Conservation (phyloP, 306 rosid species). For the Oxytropis ochrocephala region DNA sequence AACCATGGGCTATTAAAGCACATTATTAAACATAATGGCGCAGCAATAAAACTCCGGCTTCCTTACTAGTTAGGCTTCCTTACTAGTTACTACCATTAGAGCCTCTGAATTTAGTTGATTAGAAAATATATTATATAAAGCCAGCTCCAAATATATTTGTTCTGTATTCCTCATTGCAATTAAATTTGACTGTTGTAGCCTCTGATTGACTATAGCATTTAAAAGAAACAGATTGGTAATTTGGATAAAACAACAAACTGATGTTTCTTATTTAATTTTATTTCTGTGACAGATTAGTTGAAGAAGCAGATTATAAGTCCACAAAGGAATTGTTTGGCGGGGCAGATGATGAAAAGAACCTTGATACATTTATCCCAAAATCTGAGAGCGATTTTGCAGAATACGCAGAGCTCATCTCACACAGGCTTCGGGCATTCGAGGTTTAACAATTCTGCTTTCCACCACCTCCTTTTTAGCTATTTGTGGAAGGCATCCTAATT, state of each 20-base stretch:
- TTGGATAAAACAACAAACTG: neutral
- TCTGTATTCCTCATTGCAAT: neutral
- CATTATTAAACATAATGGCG: neutral
- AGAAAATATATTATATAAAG: neutral
- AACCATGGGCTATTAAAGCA: neutral
- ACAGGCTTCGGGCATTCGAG: constrained; percentile 63
- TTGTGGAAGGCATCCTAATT: constrained; percentile 10
- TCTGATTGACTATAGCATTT: neutral
- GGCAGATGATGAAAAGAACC: constrained; percentile 55
- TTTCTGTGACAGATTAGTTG: constrained; percentile 55
- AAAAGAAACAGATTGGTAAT: neutral
- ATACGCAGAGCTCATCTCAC: constrained; percentile 79
- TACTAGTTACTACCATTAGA: neutral
- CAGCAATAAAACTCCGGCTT: neutral
- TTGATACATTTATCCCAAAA: constrained; percentile 85
- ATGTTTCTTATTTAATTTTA: neutral
- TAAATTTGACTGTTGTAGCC: neutral
- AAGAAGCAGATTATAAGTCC: constrained; percentile 82
- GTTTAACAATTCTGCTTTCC: constrained; percentile 16
- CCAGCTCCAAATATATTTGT: neutral
- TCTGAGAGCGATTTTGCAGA: constrained; percentile 85
- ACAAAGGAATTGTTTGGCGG: constrained; percentile 74
- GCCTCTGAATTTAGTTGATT: neutral
- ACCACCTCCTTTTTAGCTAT: neutral
- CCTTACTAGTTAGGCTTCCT: too few relatives aligned